Conservation (phyloP, 1,139 yeast species). For the Lodderomyces orthopsilosis region DNA sequence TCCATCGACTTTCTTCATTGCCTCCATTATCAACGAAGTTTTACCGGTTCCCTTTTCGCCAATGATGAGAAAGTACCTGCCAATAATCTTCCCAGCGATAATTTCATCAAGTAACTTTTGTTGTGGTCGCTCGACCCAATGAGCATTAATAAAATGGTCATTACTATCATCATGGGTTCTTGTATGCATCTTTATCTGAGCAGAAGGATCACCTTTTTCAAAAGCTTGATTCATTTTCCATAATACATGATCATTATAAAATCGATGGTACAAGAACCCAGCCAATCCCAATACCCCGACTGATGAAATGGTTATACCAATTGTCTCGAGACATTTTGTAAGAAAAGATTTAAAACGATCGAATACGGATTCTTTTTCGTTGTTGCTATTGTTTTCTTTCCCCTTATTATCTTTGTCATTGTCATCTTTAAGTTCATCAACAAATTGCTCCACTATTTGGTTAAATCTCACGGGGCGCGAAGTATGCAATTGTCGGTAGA, state of each 20-base stretch:
- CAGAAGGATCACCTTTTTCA: conserved; percentile 65
- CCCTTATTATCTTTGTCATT: conserved; percentile 8
- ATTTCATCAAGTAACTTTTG: conserved; percentile 66
- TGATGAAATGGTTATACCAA: conserved; percentile 74
- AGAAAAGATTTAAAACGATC: conserved; percentile 24
- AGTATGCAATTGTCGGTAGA: conserved; percentile 4
- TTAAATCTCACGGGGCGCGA: conserved; percentile 8
- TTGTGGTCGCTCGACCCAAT: conserved; percentile 71
- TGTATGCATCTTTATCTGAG: conserved; percentile 53
- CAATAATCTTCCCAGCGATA: conserved; percentile 57
- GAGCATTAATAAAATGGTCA: conserved; percentile 26
- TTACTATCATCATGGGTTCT: conserved; percentile 31
- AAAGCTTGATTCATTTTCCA: conserved; percentile 67
- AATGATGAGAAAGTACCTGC: conserved; percentile 68
- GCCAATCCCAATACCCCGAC: conserved; percentile 68
- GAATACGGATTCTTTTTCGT: conserved; percentile 13
- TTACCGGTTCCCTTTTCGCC: conserved; percentile 92
- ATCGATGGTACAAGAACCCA: conserved; percentile 65
- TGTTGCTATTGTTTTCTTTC: conserved; percentile 13
- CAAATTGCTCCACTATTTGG: conserved; percentile 20
- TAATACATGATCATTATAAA: conserved; percentile 59
- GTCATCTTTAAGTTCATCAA: conserved; percentile 17
- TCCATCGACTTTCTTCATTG: conserved; percentile 65
- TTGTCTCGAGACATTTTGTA: conserved; percentile 64
- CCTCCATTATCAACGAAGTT: conserved; percentile 67